These are phyloP conservation scores for Thermothielavioides terrestris DNA, from an alignment of 495 filamentous ascomycete species.

Conservation along the genomic window DNA sequence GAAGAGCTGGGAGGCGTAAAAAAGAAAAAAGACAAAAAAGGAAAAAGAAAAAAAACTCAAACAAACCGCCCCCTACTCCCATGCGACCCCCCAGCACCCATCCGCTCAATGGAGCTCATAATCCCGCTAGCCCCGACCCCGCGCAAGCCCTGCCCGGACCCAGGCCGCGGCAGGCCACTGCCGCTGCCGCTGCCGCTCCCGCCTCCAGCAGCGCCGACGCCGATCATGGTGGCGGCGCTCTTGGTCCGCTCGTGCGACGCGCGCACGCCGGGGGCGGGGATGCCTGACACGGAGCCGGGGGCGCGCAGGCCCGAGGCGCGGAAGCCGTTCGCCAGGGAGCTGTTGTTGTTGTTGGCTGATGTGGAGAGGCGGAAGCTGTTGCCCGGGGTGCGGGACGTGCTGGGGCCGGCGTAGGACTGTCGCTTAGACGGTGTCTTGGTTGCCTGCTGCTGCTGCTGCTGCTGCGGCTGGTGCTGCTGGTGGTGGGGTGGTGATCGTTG, in stretches of 20 bases:
- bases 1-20: too few species aligned
- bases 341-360: conserved; percentile 8
- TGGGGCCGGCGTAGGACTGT: neutral
- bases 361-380: conserved; percentile 8
- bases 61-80: conserved; percentile 3
- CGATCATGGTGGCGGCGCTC: conserved; percentile 21
- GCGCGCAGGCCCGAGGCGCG: conserved; percentile 37
- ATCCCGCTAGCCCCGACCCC: conserved; percentile 40
- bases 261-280: conserved; percentile 37
- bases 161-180: conserved; percentile 36
- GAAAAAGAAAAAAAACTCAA: neutral
- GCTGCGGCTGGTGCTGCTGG: neutral
- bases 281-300: conserved; percentile 21
- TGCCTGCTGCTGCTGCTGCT: neutral
- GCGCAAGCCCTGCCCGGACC: conserved; percentile 34
- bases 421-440: conserved; percentile 8
- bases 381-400: too few species aligned
- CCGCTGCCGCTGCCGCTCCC: neutral
- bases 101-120: conserved; percentile 65
- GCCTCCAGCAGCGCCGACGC: too few species aligned
- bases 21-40: conserved; percentile 5
- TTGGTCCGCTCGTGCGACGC: conserved; percentile 34
- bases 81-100: conserved; percentile 39
- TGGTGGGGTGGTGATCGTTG: neutral
- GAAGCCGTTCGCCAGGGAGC: too few species aligned